Evolutionary conservation across 106 monocot genomes (phyloP).

Genomic region (Triglochin maritima): DNA sequence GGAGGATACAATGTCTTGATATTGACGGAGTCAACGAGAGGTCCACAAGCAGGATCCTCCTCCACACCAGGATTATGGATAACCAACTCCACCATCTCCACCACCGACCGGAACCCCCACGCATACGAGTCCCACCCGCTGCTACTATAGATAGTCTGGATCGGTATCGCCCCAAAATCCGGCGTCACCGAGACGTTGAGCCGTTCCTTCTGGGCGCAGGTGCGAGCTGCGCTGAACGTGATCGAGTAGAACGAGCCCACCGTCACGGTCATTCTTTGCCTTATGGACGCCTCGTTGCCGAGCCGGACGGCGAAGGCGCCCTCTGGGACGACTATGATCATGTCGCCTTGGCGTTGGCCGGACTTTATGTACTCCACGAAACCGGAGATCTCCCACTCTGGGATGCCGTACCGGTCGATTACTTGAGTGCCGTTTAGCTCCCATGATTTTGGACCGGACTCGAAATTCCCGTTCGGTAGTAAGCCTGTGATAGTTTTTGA

Average conservation of each 20-base stretch:
- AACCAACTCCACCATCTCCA: background rate
- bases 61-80: constrained; percentile 35
- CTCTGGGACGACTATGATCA: constrained; percentile 24
- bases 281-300: constrained; percentile 30
- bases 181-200: constrained; percentile 31
- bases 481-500: background rate
- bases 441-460: background rate
- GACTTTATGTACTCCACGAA: constrained; percentile 29
- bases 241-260: constrained; percentile 31
- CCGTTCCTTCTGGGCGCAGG: constrained; percentile 35
- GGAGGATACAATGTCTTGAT: constrained; percentile 21
- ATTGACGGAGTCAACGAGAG: constrained; percentile 31
- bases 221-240: constrained; percentile 42
- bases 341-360: constrained; percentile 25
- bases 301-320: constrained; percentile 19
- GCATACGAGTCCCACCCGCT: constrained; percentile 40
- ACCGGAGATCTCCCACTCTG: constrained; percentile 23
- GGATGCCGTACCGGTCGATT: constrained; percentile 7
- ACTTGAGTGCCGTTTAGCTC: constrained; percentile 8
- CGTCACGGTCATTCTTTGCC: constrained; percentile 11
- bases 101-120: constrained; percentile 25
- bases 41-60: constrained; percentile 40
- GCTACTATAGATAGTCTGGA: constrained; percentile 41
- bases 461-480: constrained; percentile 13
- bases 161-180: constrained; percentile 18